A percentile compares a stretch with the other conserved stretches of the same genome.
phyloP scores from a whole-genome alignment of 1,284 basidiomycete genomes.

The Porodaedalea pini region DNA sequence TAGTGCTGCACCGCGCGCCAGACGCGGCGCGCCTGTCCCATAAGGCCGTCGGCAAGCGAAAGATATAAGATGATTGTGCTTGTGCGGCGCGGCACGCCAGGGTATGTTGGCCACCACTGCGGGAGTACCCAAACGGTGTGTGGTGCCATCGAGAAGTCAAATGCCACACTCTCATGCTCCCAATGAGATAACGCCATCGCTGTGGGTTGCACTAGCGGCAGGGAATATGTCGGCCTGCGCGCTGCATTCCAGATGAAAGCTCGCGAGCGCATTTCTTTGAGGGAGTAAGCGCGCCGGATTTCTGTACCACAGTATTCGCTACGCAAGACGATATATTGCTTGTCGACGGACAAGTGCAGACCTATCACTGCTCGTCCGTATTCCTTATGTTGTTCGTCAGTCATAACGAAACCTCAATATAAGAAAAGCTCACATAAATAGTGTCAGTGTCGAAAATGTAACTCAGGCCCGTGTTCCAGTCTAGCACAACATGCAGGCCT shows the following conservation, averaged over 20 bases:
- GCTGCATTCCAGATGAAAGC: conserved; percentile 11
- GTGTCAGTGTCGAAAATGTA: conserved; percentile 17
- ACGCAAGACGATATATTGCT: conserved; percentile 11
- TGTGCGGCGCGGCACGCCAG: conserved; percentile 14
- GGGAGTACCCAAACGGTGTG: conserved; percentile 20
- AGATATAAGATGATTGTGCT: conserved; percentile 16
- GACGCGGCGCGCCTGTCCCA: conserved; percentile 2
- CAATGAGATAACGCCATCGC: conserved; percentile 4
- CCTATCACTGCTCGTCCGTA: conserved; percentile 19
- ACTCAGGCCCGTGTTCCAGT: conserved; percentile 17
- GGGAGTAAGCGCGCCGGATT: conserved; percentile 11
- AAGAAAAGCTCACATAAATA: conserved; percentile 13
- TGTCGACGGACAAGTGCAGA: conserved; percentile 15
- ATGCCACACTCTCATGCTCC: conserved; percentile 14
- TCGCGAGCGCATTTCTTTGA: conserved; percentile 2
- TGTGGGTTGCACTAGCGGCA: background rate
- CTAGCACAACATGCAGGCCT: conserved; percentile 16
- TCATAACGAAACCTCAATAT: background rate
- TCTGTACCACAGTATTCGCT: conserved; percentile 16
- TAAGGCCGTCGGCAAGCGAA: background rate
- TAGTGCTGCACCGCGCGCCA: conserved; percentile 20
- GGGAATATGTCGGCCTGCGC: background rate
- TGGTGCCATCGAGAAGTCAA: conserved; percentile 7
- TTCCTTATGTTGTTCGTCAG: conserved; percentile 3
- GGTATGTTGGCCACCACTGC: conserved; percentile 22